Evolutionary conservation across 2,329 filamentous ascomycete genomes (phyloP).

Genomic region (Diplocarpon mali): DNA sequence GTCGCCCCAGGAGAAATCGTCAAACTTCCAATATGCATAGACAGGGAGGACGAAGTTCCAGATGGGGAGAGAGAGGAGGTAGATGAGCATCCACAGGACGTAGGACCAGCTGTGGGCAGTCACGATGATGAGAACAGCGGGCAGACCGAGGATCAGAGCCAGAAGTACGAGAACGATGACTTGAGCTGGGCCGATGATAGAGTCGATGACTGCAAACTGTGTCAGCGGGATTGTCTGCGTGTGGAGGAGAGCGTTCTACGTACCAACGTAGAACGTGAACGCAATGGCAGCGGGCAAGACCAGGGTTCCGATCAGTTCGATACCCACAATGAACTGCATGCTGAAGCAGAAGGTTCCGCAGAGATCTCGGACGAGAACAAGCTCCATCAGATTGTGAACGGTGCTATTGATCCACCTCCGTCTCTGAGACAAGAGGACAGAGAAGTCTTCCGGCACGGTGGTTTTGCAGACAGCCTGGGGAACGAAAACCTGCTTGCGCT

Average conservation of each 20-base stretch:
- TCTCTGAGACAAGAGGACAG: conserved; percentile 83
- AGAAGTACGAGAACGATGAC: conserved; percentile 85
- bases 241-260: conserved; percentile 30
- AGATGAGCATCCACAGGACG: conserved; percentile 94
- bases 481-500: conserved; percentile 97
- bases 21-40: conserved; percentile 99
- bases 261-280: conserved; percentile 93
- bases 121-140: conserved; percentile 80
- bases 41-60: conserved; percentile 95
- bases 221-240: conserved; percentile 10
- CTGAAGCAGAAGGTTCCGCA: conserved; percentile 99
- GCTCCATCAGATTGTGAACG: conserved; percentile 96
- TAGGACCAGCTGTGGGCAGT: conserved; percentile 92
- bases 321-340: conserved; percentile 97
- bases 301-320: conserved; percentile 88
- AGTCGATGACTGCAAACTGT: conserved; percentile 56
- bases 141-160: conserved; percentile 83
- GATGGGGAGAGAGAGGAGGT: conserved; percentile 81
- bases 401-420: conserved; percentile 99
- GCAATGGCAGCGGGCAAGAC: conserved; percentile 92
- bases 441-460: conserved; percentile 86
- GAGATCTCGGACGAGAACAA: conserved; percentile 87
- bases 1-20: conserved; percentile 98
- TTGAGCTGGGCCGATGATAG: conserved; percentile 70
- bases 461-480: conserved; percentile 99